Evolutionary conservation across 129 eudicot species (phyloP), one percentile per base, ranked within the genome.

Genomic region (Flaveria bidentis): DNA sequence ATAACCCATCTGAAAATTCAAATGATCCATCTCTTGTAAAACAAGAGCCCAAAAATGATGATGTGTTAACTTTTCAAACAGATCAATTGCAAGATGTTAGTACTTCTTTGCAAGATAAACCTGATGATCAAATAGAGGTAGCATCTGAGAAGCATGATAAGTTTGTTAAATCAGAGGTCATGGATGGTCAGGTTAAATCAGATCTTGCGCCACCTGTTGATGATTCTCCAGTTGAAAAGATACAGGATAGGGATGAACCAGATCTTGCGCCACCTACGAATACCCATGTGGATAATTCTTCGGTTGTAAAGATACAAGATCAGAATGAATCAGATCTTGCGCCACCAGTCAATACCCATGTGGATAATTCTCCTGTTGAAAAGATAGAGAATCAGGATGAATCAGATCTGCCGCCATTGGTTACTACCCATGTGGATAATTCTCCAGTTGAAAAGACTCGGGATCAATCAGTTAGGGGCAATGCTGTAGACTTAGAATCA

Each of bases 11-110:
- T 22, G 60, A 67, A 6, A 74, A 44, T 76, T 50, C 77, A 70
- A 60, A 75, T 47, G 93, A 86, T 68, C 78, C 82, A 58, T 73
- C 74, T 49, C 66, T 36, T 45, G 14, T 62, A 84, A 76, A 74
- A 18, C 9, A 55, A 61, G 51, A 72, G 56, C 71, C 60, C 53
- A 82, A 64, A 75, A 67, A 80, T 44, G 62, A 74, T 78, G 80
- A 77, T 63, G 52, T 53, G 68, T 63, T 77, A 77, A 72, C 79
- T 44, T 74, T 65, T 74, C 86, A 83, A 64, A 52, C 69, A 5
- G 80, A 60, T 75, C 42, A 84, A 41, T 73, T 42, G 64, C 77
- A 78, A 57, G 81, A 82, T 67, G 74, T 23, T 64, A 60, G 76
- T 79, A 76, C 68, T 26, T 71, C 87, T 79, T 69, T 80, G 71